Evolutionary conservation across 306 rosid genomes (phyloP).

Genomic region (Quercus cerris): DNA sequence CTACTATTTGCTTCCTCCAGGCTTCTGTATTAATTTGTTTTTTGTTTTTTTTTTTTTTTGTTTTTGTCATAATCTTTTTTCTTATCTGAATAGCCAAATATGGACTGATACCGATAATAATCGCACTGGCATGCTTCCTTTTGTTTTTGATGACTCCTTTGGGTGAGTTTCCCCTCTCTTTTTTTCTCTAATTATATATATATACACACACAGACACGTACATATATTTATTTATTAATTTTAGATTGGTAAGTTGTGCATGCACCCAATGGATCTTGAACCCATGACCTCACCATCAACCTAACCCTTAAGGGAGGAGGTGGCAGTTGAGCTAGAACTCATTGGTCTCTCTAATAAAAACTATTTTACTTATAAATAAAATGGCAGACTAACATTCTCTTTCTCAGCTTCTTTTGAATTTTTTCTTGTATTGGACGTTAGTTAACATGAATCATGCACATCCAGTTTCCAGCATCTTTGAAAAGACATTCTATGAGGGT

Average conservation of each 20-base stretch:
- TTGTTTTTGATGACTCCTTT: constrained; percentile 89
- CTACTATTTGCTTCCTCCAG: constrained; percentile 9
- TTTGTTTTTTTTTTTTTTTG: not conserved
- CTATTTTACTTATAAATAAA: not conserved
- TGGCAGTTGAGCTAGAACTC: no score
- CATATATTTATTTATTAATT: no score
- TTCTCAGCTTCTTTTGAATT: not conserved
- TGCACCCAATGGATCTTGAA: not conserved
- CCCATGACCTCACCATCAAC: no score
- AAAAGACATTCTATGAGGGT: not conserved
- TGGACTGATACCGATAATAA: constrained; percentile 93
- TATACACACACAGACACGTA: not conserved
- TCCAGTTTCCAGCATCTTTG: no score
- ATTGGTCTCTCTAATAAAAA: not conserved
- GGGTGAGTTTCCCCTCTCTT: constrained; percentile 46
- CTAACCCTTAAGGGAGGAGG: no score
- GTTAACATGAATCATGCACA: not conserved
- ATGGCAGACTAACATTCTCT: not conserved
- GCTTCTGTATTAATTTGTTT: constrained; percentile 17
- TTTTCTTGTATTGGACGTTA: not conserved
- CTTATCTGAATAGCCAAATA: constrained; percentile 61
- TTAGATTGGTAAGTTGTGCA: no score
- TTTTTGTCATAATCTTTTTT: no score
- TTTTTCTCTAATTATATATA: not conserved
- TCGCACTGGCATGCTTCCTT: constrained; percentile 95